These are phyloP conservation scores for Candida ficus DNA, from an alignment of 805 yeast genomes.

Conservation along the genomic window DNA sequence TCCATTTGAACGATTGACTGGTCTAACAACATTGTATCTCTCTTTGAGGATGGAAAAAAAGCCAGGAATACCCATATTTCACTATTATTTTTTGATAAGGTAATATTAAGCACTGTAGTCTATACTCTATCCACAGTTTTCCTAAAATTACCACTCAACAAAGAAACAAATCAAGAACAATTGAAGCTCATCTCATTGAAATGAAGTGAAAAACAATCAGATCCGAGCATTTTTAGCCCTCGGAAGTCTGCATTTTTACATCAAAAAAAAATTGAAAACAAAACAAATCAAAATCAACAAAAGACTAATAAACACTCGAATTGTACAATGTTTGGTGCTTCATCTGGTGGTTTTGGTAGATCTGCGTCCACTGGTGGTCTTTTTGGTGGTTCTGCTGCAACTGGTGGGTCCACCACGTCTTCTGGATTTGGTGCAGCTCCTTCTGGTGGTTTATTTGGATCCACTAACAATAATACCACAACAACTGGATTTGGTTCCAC, in stretches of 20 bases:
- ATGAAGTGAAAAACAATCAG: no score
- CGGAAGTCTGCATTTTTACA: neutral
- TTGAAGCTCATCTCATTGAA: no score
- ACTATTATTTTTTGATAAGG: no score
- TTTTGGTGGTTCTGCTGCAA: constrained; percentile 20
- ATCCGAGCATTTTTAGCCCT: no score
- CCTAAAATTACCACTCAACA: no score
- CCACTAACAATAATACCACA: constrained; percentile 6
- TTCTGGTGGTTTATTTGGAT: constrained; percentile 31
- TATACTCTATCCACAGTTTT: no score
- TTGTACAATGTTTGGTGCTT: constrained; percentile 15
- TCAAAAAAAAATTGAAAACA: neutral
- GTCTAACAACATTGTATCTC: constrained; percentile 1
- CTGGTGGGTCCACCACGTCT: constrained; percentile 11
- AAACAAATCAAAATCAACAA: neutral
- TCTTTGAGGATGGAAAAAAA: constrained; percentile 11
- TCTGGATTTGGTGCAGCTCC: constrained; percentile 2
- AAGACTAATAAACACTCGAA: neutral
- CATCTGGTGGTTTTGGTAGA: constrained; percentile 19
- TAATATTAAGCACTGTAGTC: no score
- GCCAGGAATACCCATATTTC: constrained; percentile 22
- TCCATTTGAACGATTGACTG: constrained; percentile 30
- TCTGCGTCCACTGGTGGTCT: constrained; percentile 21
- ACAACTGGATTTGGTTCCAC: constrained; percentile 15
- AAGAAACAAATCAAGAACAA: no score